phyloP scores from a whole-genome alignment of 805 yeast genomes.

The Hanseniaspora singularis region DNA sequence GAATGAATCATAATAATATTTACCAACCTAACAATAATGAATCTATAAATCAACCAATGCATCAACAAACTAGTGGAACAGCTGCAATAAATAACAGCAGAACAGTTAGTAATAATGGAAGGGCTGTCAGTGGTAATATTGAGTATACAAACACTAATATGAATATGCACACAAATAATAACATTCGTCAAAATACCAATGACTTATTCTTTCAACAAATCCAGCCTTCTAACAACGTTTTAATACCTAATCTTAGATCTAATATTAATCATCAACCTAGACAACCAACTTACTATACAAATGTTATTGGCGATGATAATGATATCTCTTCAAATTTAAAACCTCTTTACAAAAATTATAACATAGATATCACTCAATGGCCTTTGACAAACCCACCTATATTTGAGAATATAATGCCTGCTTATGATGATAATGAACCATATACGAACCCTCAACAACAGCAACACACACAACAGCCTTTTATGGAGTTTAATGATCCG shows the following conservation, averaged over 20 bases:
- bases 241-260: not conserved
- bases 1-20: too few relatives aligned
- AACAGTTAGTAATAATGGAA: too few relatives aligned
- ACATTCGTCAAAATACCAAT: too few relatives aligned
- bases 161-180: not conserved
- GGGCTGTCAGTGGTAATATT: constrained; percentile 1
- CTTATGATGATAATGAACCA: constrained; percentile 5
- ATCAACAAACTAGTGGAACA: too few relatives aligned
- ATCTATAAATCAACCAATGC: too few relatives aligned
- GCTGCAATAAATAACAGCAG: too few relatives aligned
- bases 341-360: constrained; percentile 35
- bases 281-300: not conserved
- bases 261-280: not conserved
- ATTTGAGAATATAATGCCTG: constrained; percentile 33
- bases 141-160: not conserved
- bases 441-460: not conserved
- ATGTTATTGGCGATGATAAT: constrained; percentile 6
- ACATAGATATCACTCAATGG: constrained; percentile 34
- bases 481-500: not conserved
- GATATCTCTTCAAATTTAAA: constrained; percentile 22
- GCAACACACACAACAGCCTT: not conserved
- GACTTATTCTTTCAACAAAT: not conserved
- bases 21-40: too few relatives aligned
- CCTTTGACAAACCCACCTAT: constrained; percentile 38
- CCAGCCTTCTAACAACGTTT: not conserved